Conservation (phyloP, 1,139 yeast species). For the Hyphopichia khmerensis region DNA sequence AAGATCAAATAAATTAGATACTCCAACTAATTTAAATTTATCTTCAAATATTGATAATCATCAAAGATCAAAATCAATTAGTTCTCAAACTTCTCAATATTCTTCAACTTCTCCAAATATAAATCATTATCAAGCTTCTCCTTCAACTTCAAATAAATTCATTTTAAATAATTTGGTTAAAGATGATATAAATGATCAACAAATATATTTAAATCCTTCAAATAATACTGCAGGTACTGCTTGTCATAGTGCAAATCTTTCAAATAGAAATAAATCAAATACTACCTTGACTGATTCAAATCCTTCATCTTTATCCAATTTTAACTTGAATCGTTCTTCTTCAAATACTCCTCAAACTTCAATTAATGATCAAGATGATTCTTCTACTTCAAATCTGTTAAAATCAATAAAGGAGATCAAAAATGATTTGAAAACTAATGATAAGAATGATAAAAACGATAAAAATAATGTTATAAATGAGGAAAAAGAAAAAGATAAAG, state of each 20-base stretch:
- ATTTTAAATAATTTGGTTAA: background rate
- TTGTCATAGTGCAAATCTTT: background rate
- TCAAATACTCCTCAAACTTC: conserved; percentile 42
- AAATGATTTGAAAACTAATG: background rate
- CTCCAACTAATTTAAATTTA: conserved; percentile 29
- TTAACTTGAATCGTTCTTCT: conserved; percentile 25
- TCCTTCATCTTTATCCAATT: conserved; percentile 22
- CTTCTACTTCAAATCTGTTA: background rate
- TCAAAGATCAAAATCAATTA: conserved; percentile 14
- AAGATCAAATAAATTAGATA: conserved; percentile 28
- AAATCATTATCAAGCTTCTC: conserved; percentile 1
- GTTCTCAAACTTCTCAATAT: conserved; percentile 8
- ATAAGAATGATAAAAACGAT: background rate
- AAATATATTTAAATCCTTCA: background rate
- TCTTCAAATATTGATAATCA: conserved; percentile 8
- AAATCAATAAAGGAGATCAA: background rate
- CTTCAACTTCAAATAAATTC: conserved; percentile 4
- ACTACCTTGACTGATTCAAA: conserved; percentile 19
- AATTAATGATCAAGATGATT: conserved; percentile 16
- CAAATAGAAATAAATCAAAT: conserved; percentile 2
- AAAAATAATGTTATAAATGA: background rate
- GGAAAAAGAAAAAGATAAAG: no score
- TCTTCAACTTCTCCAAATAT: background rate
- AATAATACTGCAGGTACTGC: background rate
- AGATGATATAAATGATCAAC: background rate